Conservation (phyloP, 2,329 filamentous ascomycete species). For the Corniculantispora saksenae region DNA sequence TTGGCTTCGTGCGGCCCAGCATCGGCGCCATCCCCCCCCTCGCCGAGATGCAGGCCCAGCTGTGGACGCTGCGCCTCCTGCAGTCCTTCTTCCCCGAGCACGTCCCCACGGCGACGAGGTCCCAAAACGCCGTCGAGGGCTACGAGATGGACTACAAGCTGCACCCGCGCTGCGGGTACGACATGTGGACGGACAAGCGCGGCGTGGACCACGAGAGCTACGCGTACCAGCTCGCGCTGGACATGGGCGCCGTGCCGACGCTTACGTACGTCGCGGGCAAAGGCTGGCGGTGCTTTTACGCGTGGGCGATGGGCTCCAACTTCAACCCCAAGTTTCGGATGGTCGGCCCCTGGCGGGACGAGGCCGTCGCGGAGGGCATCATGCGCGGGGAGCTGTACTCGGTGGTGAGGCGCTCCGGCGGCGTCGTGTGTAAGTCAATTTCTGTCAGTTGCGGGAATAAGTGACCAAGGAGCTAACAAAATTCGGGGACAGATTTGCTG, state of each 20-base stretch:
- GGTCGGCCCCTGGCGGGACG: slow-evolving; percentile 45
- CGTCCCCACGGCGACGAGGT: slow-evolving; percentile 22
- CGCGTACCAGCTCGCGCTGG: slow-evolving; percentile 50
- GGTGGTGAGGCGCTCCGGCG: slow-evolving; percentile 39
- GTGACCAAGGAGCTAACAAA: too few species aligned
- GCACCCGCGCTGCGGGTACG: slow-evolving; percentile 35
- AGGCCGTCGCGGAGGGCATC: slow-evolving; percentile 35
- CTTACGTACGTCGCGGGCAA: slow-evolving; percentile 35
- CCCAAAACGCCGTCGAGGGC: slow-evolving; percentile 28
- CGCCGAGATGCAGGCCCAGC: slow-evolving; percentile 49
- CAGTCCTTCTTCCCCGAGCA: slow-evolving; percentile 28
- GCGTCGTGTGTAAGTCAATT: slow-evolving; percentile 41
- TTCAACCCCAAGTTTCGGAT: slow-evolving; percentile 52
- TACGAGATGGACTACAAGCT: slow-evolving; percentile 46
- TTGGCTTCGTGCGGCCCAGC: slow-evolving; percentile 49
- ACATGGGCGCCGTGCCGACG: slow-evolving; percentile 46
- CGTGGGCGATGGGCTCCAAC: slow-evolving; percentile 51
- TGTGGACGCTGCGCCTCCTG: slow-evolving; percentile 46
- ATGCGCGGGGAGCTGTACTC: slow-evolving; percentile 45
- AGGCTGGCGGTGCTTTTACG: slow-evolving; percentile 41
- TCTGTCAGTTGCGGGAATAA: too few species aligned
- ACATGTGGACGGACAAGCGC: slow-evolving; percentile 36
- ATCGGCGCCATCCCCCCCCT: slow-evolving; percentile 51
- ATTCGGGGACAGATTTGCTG: slow-evolving; percentile 36
- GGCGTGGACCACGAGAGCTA: slow-evolving; percentile 53